These are phyloP conservation scores for Laguncularia racemosa DNA, from an alignment of 345 rosid species.

Conservation along the genomic window DNA sequence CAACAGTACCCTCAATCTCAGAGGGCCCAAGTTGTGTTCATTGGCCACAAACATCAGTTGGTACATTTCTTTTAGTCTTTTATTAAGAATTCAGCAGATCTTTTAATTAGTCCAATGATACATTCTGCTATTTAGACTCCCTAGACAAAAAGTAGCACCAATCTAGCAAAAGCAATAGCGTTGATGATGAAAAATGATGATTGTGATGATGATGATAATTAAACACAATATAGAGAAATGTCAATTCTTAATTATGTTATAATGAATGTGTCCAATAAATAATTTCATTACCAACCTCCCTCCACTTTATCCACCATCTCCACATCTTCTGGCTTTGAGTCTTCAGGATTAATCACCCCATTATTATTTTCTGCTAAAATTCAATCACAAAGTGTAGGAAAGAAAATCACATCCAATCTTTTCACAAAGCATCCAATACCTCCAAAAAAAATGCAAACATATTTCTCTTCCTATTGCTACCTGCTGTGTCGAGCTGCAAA, in stretches of 20 bases:
- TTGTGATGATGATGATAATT: neutral
- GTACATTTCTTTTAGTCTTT: too few relatives aligned
- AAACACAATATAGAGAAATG: neutral
- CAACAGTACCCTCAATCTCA: too few relatives aligned
- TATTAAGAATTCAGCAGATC: too few relatives aligned
- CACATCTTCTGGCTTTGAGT: conserved; percentile 10
- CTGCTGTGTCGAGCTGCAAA: conserved; percentile 13
- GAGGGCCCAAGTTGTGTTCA: too few relatives aligned
- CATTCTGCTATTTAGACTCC: too few relatives aligned
- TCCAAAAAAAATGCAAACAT: neutral
- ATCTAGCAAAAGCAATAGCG: too few relatives aligned
- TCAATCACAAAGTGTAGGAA: neutral
- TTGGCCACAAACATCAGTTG: too few relatives aligned
- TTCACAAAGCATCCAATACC: neutral
- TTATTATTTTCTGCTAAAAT: conserved; percentile 8
- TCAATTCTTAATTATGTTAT: neutral
- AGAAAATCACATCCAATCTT: neutral
- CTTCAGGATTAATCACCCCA: conserved; percentile 15
- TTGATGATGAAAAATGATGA: too few relatives aligned
- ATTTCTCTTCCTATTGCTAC: neutral
- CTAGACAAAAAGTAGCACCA: too few relatives aligned
- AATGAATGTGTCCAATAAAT: neutral
- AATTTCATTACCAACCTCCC: conserved; percentile 15
- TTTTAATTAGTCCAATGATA: too few relatives aligned
- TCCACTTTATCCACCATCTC: conserved; percentile 9